These are phyloP conservation scores for Conringia planisiliqua DNA, from an alignment of 345 rosid species.

Conservation along the genomic window DNA sequence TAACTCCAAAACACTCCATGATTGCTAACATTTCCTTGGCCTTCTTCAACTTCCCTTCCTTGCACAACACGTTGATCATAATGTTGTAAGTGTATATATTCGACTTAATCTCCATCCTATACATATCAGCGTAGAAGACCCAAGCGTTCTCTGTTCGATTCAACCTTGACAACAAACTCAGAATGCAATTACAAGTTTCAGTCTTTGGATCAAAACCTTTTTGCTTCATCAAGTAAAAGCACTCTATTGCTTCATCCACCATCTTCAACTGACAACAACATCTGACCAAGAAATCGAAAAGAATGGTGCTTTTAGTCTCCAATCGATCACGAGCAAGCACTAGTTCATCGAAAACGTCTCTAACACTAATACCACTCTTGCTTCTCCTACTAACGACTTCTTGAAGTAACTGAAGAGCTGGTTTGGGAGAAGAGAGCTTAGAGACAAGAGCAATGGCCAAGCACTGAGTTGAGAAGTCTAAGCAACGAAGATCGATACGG, in stretches of 20 bases:
- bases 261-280: constrained; percentile 63
- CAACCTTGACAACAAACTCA: constrained; percentile 62
- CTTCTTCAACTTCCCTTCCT: constrained; percentile 78
- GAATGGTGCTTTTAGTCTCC: constrained; percentile 43
- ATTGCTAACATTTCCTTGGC: constrained; percentile 56
- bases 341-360: constrained; percentile 53
- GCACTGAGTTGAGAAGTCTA: constrained; percentile 58
- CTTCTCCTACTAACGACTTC: constrained; percentile 27
- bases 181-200: constrained; percentile 66
- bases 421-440: constrained; percentile 53
- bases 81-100: constrained; percentile 69
- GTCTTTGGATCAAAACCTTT: constrained; percentile 61
- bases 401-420: constrained; percentile 52
- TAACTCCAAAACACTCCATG: constrained; percentile 67
- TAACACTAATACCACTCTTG: constrained; percentile 14
- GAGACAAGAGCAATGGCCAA: constrained; percentile 58
- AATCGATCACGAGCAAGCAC: constrained; percentile 40
- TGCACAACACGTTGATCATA: constrained; percentile 86
- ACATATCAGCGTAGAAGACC: constrained; percentile 96
- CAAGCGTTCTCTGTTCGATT: constrained; percentile 57
- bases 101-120: constrained; percentile 70
- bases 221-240: constrained; percentile 63
- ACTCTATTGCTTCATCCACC: constrained; percentile 58
- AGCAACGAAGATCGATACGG: constrained; percentile 36
- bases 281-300: constrained; percentile 59